Evolutionary conservation across 306 rosid genomes (phyloP).

Genomic region (Cucumis hystrix): DNA sequence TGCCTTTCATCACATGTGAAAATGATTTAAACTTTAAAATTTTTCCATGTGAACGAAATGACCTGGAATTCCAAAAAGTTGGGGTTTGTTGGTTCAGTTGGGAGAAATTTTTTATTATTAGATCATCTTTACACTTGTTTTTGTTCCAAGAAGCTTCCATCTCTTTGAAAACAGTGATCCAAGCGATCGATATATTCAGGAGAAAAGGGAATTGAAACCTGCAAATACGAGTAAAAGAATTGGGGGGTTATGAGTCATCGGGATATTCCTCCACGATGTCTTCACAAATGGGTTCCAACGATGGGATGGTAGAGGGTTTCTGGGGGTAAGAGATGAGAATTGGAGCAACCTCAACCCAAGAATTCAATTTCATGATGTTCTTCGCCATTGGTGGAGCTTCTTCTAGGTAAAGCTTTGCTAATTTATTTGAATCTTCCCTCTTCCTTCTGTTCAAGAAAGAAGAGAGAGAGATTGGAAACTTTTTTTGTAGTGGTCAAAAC

Average conservation of each 20-base stretch:
- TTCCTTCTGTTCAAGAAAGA: background rate
- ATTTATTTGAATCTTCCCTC: constrained; percentile 1
- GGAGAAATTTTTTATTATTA: background rate
- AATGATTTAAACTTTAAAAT: background rate
- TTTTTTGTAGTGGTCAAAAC: background rate
- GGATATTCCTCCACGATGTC: background rate
- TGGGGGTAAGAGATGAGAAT: constrained; percentile 30
- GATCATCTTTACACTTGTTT: background rate
- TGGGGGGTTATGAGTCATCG: constrained; percentile 4
- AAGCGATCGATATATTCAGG: background rate
- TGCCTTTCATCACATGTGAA: background rate
- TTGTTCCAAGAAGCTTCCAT: background rate
- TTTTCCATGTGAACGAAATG: background rate
- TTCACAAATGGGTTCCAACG: constrained; percentile 43
- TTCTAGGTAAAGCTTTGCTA: background rate
- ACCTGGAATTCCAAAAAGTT: background rate
- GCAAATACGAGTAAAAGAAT: background rate
- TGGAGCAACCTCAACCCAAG: constrained; percentile 50
- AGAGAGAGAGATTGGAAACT: background rate
- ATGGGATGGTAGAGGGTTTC: constrained; percentile 40
- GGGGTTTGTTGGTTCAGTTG: background rate
- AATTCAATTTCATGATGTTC: constrained; percentile 18
- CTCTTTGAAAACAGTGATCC: background rate
- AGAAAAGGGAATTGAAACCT: background rate
- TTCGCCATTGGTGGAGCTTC: constrained; percentile 23